A percentile compares a stretch with the other conserved stretches of the same genome.
These are phyloP conservation scores for Fusarium pseudonygamai DNA, from an alignment of 2,329 filamentous ascomycete genomes.

Conservation along the genomic window DNA sequence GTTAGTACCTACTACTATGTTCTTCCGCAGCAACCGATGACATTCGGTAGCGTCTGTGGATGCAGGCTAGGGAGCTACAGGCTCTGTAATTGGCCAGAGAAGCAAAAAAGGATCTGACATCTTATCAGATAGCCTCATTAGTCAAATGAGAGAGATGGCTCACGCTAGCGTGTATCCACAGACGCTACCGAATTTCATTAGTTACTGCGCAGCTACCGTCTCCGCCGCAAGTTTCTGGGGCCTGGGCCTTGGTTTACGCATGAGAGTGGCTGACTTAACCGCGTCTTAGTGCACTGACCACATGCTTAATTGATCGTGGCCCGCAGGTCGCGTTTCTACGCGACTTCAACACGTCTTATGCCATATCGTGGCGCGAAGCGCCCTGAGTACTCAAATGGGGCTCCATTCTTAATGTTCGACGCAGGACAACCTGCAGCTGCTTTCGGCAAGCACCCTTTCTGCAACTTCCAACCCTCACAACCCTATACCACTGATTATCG, in stretches of 20 bases:
- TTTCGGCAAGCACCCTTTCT: slow-evolving; percentile 21
- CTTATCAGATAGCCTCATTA: too few species aligned
- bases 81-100: too few species aligned
- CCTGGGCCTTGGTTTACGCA: neutral
- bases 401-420: slow-evolving; percentile 28
- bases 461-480: slow-evolving; percentile 29
- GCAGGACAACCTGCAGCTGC: slow-evolving; percentile 33
- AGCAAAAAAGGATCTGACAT: too few species aligned
- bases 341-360: slow-evolving; percentile 41
- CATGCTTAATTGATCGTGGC: slow-evolving; percentile 42
- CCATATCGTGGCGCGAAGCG: slow-evolving; percentile 38
- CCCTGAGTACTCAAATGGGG: slow-evolving; percentile 6
- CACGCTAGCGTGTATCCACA: too few species aligned
- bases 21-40: too few species aligned
- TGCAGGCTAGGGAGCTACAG: too few species aligned
- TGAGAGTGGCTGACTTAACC: slow-evolving; percentile 28
- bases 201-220: too few species aligned
- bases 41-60: too few species aligned
- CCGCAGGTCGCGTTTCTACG: slow-evolving; percentile 47
- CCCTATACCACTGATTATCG: slow-evolving; percentile 28
- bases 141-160: too few species aligned
- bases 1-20: too few species aligned
- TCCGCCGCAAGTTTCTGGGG: neutral
- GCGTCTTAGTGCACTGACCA: slow-evolving; percentile 39
- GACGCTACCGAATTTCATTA: too few species aligned